Evolutionary conservation across 257 asterid genomes (phyloP), one percentile per base, ranked within the genome.

Genomic region (Solanum gracilifrons): DNA sequence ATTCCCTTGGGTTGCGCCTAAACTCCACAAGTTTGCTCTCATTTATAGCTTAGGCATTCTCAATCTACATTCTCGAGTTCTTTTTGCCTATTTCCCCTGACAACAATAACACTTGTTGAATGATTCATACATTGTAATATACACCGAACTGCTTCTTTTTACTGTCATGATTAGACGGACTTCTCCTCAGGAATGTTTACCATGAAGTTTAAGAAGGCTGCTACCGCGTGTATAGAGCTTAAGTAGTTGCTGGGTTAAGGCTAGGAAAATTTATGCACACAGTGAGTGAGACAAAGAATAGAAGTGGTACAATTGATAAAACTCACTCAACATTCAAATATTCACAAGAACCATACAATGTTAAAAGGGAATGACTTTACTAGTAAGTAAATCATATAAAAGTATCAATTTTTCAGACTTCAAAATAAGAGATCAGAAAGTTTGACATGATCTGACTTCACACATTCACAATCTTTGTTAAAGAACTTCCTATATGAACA

Each of bases 401-500:
- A 80, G 68, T 46, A 29, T 3, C 39, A 27, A 16, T 7, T 46
- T 46, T 46, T 46, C 39, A 46, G 66, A 25, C 39, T 80, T 43
- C 66, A 29, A 15, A 46, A 27, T 35, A 58, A 80, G 85, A 80
- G 16, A 46, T 80, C 85, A 80, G 27, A 79, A 41, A 80, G 66
- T 31, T 23, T 80, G 39, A 46, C 68, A 46, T 80, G 85, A 80
- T 80, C 85, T 76, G 35, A 37, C 55, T 33, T 43, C 10, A 46
- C 68, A 80, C 39, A 77, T 25, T 79, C 84, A 79, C 84, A 79
- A 43, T 25, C 36, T 15, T 41, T 25, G 25, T 39, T 39, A 60
- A 32, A 27, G 37, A 88, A 36, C 51, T 74, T 74, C 31, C 82
- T 74, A 21, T 10, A 35, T 21, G 80, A 77, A 92, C 92, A 29